A percentile compares a stretch with the other conserved stretches of the same genome.
Evolutionary conservation across 1,139 yeast genomes (phyloP).

Genomic region (Candida buenavistaensis): DNA sequence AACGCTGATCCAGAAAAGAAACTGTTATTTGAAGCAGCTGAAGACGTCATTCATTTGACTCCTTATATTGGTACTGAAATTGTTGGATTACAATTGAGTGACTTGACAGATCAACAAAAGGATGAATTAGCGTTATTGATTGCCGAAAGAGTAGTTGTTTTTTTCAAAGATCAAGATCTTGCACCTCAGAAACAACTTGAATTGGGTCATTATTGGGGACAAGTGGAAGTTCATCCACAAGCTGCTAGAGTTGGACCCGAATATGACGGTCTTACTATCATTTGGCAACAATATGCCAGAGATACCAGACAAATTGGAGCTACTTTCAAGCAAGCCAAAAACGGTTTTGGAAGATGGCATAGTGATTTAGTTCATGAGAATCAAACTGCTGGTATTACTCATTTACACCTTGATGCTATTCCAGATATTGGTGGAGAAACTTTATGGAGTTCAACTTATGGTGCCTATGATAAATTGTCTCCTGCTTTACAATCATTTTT

Average conservation of each 20-base stretch:
- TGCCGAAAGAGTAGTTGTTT: constrained; percentile 45
- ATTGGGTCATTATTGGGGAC: constrained; percentile 44
- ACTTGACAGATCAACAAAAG: constrained; percentile 49
- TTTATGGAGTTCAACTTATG: constrained; percentile 37
- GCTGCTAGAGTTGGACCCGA: constrained; percentile 30
- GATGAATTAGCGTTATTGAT: constrained; percentile 50
- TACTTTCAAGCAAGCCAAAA: constrained; percentile 30
- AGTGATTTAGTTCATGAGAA: constrained; percentile 35
- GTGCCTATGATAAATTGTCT: constrained; percentile 39
- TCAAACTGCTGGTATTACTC: constrained; percentile 42
- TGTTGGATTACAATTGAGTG: constrained; percentile 51
- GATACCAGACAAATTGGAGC: constrained; percentile 22
- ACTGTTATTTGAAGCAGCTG: constrained; percentile 53
- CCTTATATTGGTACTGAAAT: constrained; percentile 57
- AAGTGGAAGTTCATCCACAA: constrained; percentile 44
- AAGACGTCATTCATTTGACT: constrained; percentile 46
- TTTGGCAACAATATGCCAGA: constrained; percentile 50
- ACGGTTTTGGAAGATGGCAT: constrained; percentile 39
- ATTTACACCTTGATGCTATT: constrained; percentile 35
- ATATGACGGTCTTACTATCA: constrained; percentile 43
- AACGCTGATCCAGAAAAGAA: constrained; percentile 56
- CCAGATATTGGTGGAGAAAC: constrained; percentile 41
- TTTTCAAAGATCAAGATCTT: constrained; percentile 44
- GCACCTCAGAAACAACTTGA: constrained; percentile 47
- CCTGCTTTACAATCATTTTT: constrained; percentile 36